Base-by-base conservation (phyloP, 345 rosid species). In the Lumnitzera littorea region DNA sequence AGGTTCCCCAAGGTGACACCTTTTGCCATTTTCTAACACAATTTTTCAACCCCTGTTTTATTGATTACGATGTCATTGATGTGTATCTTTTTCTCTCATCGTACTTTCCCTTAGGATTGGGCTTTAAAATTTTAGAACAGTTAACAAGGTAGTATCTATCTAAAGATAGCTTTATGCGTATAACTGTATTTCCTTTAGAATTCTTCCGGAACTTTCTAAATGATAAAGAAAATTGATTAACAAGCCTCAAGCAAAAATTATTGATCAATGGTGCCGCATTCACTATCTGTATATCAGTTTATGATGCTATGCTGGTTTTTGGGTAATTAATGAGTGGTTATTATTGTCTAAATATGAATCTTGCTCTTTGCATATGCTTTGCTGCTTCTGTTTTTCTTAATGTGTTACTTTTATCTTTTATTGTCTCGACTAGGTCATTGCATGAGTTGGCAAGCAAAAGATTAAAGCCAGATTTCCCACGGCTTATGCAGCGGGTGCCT, bases 1-100 rank as follows among this genome's bases (percentile, higher is more conserved):
- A 68, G 83, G 74, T 67, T 84, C 95, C 64, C 95, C 96, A 29
- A 73, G 96, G 99, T 94, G 68, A 75, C 87, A 71, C 24, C 66
- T 71, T 61, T 56, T 56, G 12, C 64, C 31, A 24, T 52, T 24
- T 56, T 60, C 47, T 57, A 50, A 50, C 23, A 41, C 47, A 12
- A 12, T 36, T 55, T 6, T 55, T 59, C 15, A 6, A 20, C 60
- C 14, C 20, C 24, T 41, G 27, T 57, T 20, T 27, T 41, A 24
- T 17, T 0, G 20, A 24, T 23, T 14, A 24, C 9, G 12, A n/a
- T 13, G n/a, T 36, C 27, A 15, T 11, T 24, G 46, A 49, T 48
- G 57, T 54, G 43, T 4, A 9, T 54, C 57, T 24, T 14, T 54
- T n/a, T 53, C 14, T 15, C 13, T 11, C 13, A 36, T 5, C 7